Percentiles rank a stretch among this genome's conserved stretches.
Conservation (phyloP, 164 flowering plant genomes). For the Magnolia officinalis region DNA sequence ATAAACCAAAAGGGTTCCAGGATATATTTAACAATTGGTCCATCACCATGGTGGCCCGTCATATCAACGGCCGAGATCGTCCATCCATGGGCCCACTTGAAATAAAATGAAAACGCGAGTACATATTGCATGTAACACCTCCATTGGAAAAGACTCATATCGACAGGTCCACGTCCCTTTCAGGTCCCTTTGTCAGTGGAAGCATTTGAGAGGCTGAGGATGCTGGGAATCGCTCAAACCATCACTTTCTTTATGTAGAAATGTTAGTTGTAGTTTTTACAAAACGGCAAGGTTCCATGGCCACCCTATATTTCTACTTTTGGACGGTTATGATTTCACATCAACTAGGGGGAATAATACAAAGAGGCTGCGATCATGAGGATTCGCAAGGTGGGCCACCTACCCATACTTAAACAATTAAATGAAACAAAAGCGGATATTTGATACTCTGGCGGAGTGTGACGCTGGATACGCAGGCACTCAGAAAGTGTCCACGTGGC, state of each 20-base stretch:
- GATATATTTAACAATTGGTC: too few species aligned
- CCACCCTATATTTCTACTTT: not conserved
- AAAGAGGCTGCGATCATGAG: not conserved
- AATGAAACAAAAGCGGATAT: not conserved
- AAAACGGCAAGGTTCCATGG: not conserved
- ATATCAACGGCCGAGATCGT: too few species aligned
- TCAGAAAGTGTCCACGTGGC: too few species aligned
- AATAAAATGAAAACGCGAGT: too few species aligned
- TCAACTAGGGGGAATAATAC: not conserved
- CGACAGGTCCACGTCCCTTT: too few species aligned
- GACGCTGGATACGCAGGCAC: too few species aligned
- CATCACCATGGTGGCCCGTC: too few species aligned
- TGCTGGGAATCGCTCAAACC: conserved; percentile 1
- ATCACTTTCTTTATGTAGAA: conserved; percentile 1
- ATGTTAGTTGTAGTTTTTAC: not conserved
- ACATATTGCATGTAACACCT: too few species aligned
- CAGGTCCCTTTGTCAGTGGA: not conserved
- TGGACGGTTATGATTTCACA: not conserved
- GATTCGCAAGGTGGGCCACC: not conserved
- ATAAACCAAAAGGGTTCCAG: too few species aligned
- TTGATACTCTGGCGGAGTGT: too few species aligned
- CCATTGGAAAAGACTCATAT: too few species aligned
- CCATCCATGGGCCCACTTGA: too few species aligned
- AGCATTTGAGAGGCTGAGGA: conserved; percentile 5
- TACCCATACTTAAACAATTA: not conserved